phyloP scores from a whole-genome alignment of 2,329 filamentous ascomycete species.

The Trichoderma aggressivum region DNA sequence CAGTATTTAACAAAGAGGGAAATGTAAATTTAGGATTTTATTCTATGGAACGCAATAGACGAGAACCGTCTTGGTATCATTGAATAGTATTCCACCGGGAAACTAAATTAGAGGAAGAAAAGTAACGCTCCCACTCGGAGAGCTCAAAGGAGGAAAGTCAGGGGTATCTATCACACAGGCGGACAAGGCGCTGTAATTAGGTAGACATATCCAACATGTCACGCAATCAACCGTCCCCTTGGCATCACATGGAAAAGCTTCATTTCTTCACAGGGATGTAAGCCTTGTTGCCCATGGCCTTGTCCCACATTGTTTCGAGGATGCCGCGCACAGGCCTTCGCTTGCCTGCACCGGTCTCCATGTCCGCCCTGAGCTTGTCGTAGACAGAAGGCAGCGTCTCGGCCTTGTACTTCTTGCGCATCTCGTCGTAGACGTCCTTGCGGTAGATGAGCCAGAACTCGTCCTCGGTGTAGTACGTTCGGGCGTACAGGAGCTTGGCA shows the following conservation, averaged over 20 bases:
- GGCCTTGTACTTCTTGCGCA: constrained; percentile 49
- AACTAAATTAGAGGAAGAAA: not conserved
- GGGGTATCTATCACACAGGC: constrained; percentile 16
- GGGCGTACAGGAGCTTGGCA: constrained; percentile 55
- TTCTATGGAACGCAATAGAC: constrained; percentile 8
- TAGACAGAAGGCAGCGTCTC: constrained; percentile 47
- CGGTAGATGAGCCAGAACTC: constrained; percentile 55
- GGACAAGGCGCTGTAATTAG: constrained; percentile 8
- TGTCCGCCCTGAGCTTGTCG: constrained; percentile 48
- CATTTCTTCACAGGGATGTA: constrained; percentile 28
- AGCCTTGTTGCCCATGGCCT: constrained; percentile 29
- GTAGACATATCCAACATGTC: constrained; percentile 12
- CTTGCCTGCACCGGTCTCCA: constrained; percentile 26
- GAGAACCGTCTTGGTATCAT: constrained; percentile 10
- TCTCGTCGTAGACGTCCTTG: constrained; percentile 43
- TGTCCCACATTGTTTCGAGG: constrained; percentile 31
- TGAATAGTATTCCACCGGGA: not conserved
- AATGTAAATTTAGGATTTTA: not conserved
- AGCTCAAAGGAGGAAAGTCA: not conserved
- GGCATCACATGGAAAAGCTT: not conserved
- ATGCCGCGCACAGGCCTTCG: constrained; percentile 27
- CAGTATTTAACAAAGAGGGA: not conserved
- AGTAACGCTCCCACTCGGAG: not conserved
- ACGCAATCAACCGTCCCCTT: not conserved
- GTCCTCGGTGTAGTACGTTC: constrained; percentile 50